A percentile compares a stretch with the other conserved stretches of the same genome.
phyloP scores from a whole-genome alignment of 2,329 filamentous ascomycete genomes.

The Diplodia intermedia region DNA sequence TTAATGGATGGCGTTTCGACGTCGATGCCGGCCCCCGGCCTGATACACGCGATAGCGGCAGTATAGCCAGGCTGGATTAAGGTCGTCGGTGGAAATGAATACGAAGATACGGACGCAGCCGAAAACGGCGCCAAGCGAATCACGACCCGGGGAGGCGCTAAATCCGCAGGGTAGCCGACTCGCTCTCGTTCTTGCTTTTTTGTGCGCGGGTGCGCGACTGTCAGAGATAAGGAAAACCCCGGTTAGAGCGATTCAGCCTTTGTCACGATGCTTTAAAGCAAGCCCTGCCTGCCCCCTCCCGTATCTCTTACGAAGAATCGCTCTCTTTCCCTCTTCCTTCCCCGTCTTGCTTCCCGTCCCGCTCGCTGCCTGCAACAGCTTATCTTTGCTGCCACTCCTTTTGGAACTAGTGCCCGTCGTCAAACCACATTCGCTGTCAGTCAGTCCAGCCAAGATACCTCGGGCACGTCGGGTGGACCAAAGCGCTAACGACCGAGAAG shows the following conservation, averaged over 20 bases:
- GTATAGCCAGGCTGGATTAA: neutral
- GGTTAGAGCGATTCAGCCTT: too few species aligned
- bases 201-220: neutral
- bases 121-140: conserved; percentile 6
- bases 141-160: neutral
- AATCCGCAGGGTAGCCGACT: neutral
- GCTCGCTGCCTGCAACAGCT: conserved; percentile 13
- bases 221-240: neutral
- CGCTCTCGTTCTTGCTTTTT: neutral
- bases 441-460: neutral
- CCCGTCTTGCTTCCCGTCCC: neutral
- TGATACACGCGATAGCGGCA: too few species aligned
- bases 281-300: neutral
- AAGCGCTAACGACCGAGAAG: neutral
- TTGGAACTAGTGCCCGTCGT: neutral
- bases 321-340: neutral
- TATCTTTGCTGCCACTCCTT: conserved; percentile 19
- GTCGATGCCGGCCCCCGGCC: neutral
- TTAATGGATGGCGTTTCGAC: neutral
- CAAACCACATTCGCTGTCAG: neutral
- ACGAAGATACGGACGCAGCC: conserved; percentile 19
- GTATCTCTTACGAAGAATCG: neutral
- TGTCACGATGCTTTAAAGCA: neutral
- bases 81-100: conserved; percentile 22
- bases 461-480: too few species aligned